Evolutionary conservation across 768 basidiomycete genomes (phyloP).

Genomic region (Tubosaeta sp.): DNA sequence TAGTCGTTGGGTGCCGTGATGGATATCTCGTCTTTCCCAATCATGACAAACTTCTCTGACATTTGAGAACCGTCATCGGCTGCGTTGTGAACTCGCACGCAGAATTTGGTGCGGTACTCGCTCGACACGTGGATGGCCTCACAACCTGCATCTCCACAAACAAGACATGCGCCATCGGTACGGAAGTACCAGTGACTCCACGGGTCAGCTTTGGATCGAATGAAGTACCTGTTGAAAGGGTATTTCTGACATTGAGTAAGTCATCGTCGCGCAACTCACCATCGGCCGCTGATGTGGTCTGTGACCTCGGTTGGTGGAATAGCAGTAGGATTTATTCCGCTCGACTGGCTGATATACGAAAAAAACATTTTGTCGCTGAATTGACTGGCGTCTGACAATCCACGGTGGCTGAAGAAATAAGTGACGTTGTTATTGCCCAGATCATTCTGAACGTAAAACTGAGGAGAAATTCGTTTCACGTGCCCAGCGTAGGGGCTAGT

Average conservation of each 20-base stretch:
- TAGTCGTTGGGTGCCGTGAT: neutral
- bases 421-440: neutral
- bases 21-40: neutral
- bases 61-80: neutral
- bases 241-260: neutral
- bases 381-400: neutral
- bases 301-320: neutral
- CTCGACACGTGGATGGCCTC: neutral
- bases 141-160: neutral
- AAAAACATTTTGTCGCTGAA: neutral
- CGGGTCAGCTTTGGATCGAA: neutral
- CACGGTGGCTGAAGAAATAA: neutral
- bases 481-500: neutral
- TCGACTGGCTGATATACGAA: neutral
- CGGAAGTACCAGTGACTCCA: constrained; percentile 1
- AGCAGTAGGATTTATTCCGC: neutral
- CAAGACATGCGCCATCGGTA: neutral
- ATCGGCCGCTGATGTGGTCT: constrained; percentile 2
- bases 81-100: neutral
- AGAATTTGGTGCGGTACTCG: constrained; percentile 1
- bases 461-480: neutral
- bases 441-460: neutral
- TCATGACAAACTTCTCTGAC: neutral
- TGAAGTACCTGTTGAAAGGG: constrained; percentile 1
- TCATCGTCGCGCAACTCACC: neutral